These are phyloP conservation scores for Liquidambar formosana DNA, from an alignment of 164 flowering plant species.

Conservation along the genomic window DNA sequence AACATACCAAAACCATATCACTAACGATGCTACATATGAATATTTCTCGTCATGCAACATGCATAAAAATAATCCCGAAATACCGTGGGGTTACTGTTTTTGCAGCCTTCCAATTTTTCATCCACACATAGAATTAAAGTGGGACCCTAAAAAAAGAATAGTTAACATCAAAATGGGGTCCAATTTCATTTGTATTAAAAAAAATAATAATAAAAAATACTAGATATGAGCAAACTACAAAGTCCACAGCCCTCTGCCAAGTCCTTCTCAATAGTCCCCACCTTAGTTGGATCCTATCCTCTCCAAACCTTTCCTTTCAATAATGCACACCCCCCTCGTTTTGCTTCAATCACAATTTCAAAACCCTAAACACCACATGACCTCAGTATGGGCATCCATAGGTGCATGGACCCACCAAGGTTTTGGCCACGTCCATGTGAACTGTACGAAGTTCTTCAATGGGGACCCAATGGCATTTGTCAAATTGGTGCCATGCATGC, in stretches of 20 bases:
- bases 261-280: conserved; percentile 6
- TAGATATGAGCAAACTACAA: background rate
- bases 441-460: conserved; percentile 1
- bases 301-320: conserved; percentile 3
- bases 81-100: background rate
- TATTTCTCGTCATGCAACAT: too few species aligned
- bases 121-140: background rate
- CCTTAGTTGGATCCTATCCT: conserved; percentile 15
- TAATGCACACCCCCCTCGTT: conserved; percentile 10
- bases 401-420: conserved; percentile 5
- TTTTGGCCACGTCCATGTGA: conserved; percentile 8
- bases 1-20: too few species aligned
- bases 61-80: too few species aligned
- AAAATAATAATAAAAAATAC: too few species aligned
- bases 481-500: too few species aligned
- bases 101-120: background rate
- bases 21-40: too few species aligned
- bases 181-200: background rate
- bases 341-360: conserved; percentile 6
- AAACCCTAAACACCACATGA: conserved; percentile 16
- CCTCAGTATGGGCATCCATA: conserved; percentile 18
- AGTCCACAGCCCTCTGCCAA: conserved; percentile 4
- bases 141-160: background rate
- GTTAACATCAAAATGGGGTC: conserved; percentile 11
- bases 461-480: too few species aligned